Percentiles rank a stretch among this genome's conserved stretches.
phyloP scores from a whole-genome alignment of 2,329 filamentous ascomycete species.

The Colletotrichum endophyticum region DNA sequence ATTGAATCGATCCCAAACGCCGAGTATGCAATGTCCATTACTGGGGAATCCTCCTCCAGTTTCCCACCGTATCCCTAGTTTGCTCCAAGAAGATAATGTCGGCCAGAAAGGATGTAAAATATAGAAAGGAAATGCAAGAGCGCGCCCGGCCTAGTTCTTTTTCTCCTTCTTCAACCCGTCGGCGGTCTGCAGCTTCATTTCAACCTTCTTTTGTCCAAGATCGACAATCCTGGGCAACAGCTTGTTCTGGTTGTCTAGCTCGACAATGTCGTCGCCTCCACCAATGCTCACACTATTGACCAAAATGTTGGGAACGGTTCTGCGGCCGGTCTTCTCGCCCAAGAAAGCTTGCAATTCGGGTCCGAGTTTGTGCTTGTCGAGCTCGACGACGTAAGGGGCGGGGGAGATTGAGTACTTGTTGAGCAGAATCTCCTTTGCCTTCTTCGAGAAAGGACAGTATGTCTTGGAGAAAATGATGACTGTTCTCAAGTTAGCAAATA shows the following conservation, averaged over 20 bases:
- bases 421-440: conserved; percentile 84
- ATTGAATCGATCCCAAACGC: conserved; percentile 13
- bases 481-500: conserved; percentile 36
- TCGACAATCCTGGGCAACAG: conserved; percentile 75
- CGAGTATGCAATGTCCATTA: conserved; percentile 19
- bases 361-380: conserved; percentile 83
- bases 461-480: conserved; percentile 97
- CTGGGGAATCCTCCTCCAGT: not conserved
- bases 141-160: not conserved
- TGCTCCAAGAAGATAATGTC: not conserved
- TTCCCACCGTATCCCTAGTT: not conserved
- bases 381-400: conserved; percentile 84
- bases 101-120: not conserved
- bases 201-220: conserved; percentile 72
- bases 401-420: conserved; percentile 85
- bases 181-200: conserved; percentile 52
- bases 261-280: conserved; percentile 84
- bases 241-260: conserved; percentile 69
- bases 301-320: conserved; percentile 91
- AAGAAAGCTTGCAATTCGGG: conserved; percentile 74
- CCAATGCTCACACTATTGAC: conserved; percentile 89
- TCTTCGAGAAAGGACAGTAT: conserved; percentile 86
- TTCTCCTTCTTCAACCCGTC: not conserved
- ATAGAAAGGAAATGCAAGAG: not conserved
- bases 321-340: conserved; percentile 74